Conservation (phyloP, 2,329 filamentous ascomycete genomes). For the Ophiostoma sp. region DNA sequence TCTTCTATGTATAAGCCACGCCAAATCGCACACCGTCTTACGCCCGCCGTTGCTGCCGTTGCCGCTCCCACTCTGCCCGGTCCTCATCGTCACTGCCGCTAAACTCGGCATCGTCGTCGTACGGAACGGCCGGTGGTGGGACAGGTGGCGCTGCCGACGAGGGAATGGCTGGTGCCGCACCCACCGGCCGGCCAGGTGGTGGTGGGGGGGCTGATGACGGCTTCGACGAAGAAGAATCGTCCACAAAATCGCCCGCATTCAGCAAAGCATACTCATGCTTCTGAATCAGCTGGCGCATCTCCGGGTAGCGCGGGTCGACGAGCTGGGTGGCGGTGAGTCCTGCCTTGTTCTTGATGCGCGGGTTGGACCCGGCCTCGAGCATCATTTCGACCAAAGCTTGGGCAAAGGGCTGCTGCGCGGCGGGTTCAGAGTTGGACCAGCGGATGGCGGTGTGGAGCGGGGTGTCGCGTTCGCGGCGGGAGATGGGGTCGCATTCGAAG, state of each 20-base stretch:
- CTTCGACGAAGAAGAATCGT: conserved; percentile 27
- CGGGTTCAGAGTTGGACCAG: conserved; percentile 69
- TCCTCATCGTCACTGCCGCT: conserved; percentile 66
- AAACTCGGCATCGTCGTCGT: conserved; percentile 60
- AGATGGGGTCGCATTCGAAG: conserved; percentile 80
- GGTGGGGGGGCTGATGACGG: neutral
- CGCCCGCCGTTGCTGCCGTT: conserved; percentile 38
- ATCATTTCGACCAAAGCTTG: conserved; percentile 73
- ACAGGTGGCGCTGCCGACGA: conserved; percentile 26
- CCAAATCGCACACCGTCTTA: neutral
- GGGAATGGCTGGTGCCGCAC: conserved; percentile 13
- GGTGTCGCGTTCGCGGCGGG: conserved; percentile 71
- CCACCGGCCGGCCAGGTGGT: conserved; percentile 15
- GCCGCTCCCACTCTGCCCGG: conserved; percentile 61
- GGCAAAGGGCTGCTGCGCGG: conserved; percentile 64
- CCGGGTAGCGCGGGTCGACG: conserved; percentile 68
- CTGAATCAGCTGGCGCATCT: conserved; percentile 63
- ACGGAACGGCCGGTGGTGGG: conserved; percentile 28
- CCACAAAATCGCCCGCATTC: conserved; percentile 60
- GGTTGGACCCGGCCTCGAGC: conserved; percentile 71
- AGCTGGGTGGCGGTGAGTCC: conserved; percentile 71
- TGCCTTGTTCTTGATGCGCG: conserved; percentile 66
- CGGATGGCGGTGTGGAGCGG: conserved; percentile 77
- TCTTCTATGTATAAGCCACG: neutral
- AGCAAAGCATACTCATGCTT: conserved; percentile 67